Conservation (phyloP, 1,284 basidiomycete genomes). For the Apiotrichum veenhuisii region DNA sequence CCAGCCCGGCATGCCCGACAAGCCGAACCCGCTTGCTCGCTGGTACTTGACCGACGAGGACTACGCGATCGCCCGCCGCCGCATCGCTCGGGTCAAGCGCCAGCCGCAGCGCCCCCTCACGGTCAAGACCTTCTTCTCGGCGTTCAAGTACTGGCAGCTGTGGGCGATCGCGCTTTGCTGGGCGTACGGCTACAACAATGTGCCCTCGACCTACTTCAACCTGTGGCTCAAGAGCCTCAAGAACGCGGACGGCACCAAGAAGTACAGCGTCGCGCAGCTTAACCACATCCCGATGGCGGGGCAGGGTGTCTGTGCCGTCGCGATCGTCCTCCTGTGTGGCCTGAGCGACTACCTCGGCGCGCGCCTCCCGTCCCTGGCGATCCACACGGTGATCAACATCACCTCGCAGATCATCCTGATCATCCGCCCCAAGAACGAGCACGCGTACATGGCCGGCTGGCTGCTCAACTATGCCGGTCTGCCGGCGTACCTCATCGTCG, state of each 20-base stretch:
- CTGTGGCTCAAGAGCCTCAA: conserved; percentile 30
- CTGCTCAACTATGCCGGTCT: conserved; percentile 17
- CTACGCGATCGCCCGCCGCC: conserved; percentile 18
- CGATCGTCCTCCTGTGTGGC: conserved; percentile 5
- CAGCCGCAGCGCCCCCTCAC: conserved; percentile 21
- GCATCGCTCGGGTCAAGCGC: conserved; percentile 16
- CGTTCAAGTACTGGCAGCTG: conserved; percentile 15
- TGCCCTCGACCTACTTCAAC: conserved; percentile 26
- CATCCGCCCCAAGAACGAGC: conserved; percentile 5
- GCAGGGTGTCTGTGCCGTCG: conserved; percentile 5
- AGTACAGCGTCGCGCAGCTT: conserved; percentile 17
- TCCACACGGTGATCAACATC: conserved; percentile 12
- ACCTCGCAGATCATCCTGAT: conserved; percentile 13
- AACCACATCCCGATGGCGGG: conserved; percentile 16
- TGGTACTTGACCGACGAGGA: conserved; percentile 22
- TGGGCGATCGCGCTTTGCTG: conserved; percentile 19
- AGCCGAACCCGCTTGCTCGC: conserved; percentile 22
- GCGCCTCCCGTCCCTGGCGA: conserved; percentile 12
- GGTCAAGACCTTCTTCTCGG: conserved; percentile 10
- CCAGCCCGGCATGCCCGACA: conserved; percentile 50
- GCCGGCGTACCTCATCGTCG: conserved; percentile 6
- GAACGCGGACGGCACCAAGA: conserved; percentile 17
- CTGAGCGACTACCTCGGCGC: conserved; percentile 11
- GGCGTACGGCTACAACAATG: conserved; percentile 17
- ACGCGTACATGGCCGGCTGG: conserved; percentile 10